A percentile compares a stretch with the other conserved stretches of the same genome.
Evolutionary conservation across 495 filamentous ascomycete species (phyloP).

Genomic region (Aspergillus egyptiacus): DNA sequence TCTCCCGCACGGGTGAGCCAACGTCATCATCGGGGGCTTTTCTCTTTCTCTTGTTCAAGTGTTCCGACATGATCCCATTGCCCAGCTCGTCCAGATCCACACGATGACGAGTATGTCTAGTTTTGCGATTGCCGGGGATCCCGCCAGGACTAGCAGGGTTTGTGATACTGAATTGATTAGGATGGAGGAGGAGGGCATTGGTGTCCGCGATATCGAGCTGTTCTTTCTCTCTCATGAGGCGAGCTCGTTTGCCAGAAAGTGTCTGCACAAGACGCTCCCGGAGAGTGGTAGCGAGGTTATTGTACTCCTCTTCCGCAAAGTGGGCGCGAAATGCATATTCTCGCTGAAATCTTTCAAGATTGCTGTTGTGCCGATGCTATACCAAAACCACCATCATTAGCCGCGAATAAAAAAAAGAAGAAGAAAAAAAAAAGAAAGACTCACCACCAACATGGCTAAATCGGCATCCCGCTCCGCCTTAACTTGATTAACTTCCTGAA

Average conservation of each 20-base stretch:
- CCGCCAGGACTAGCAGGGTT: slow-evolving; percentile 76
- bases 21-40: slow-evolving; percentile 64
- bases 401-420: background rate
- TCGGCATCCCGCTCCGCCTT: slow-evolving; percentile 78
- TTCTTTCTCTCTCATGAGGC: slow-evolving; percentile 84
- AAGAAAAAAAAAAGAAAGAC: slow-evolving; percentile 22
- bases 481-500: slow-evolving; percentile 75
- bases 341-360: slow-evolving; percentile 34
- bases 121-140: slow-evolving; percentile 73
- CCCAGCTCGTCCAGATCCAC: slow-evolving; percentile 74
- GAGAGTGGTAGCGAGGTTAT: slow-evolving; percentile 66
- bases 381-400: slow-evolving; percentile 1
- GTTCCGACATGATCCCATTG: slow-evolving; percentile 49
- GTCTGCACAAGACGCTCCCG: slow-evolving; percentile 77
- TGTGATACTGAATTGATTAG: slow-evolving; percentile 83
- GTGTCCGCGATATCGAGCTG: slow-evolving; percentile 79
- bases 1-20: slow-evolving; percentile 61
- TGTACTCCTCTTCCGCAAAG: slow-evolving; percentile 77
- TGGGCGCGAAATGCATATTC: slow-evolving; percentile 51
- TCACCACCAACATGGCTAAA: slow-evolving; percentile 68
- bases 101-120: slow-evolving; percentile 73
- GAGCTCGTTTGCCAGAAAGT: slow-evolving; percentile 66
- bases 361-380: slow-evolving; percentile 39
- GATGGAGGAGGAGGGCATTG: slow-evolving; percentile 82
- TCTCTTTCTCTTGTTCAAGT: slow-evolving; percentile 70